Evolutionary conservation across 75 land plant species (phyloP).

Genomic region (Adiantum capillusveneris): DNA sequence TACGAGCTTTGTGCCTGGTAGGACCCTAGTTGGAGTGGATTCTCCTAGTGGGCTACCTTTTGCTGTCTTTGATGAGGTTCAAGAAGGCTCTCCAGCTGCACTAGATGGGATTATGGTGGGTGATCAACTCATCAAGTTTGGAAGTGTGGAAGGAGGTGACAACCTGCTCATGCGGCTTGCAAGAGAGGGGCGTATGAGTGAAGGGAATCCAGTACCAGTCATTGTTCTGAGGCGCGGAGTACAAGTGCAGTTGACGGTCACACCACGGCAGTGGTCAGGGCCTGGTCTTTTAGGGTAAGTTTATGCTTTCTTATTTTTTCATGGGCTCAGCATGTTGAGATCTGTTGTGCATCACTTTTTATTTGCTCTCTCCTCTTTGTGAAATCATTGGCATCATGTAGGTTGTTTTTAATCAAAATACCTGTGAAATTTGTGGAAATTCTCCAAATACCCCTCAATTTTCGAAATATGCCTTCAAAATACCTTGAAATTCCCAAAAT

Average conservation of each 20-base stretch:
- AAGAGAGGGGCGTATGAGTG: slow-evolving; percentile 57
- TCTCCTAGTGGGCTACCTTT: slow-evolving; percentile 43
- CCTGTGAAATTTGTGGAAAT: too few species aligned
- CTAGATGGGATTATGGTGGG: slow-evolving; percentile 76
- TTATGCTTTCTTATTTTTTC: too few species aligned
- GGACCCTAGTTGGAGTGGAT: slow-evolving; percentile 46
- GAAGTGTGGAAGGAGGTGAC: slow-evolving; percentile 65
- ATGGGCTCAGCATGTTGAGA: too few species aligned
- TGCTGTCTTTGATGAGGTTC: slow-evolving; percentile 84
- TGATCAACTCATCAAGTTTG: slow-evolving; percentile 86
- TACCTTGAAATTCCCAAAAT: too few species aligned
- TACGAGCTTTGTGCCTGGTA: neutral
- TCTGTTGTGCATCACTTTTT: too few species aligned
- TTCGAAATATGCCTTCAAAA: too few species aligned
- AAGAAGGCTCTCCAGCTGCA: slow-evolving; percentile 82
- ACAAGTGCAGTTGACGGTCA: slow-evolving; percentile 45
- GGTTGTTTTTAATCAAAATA: too few species aligned
- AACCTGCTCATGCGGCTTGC: slow-evolving; percentile 54
- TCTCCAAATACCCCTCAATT: too few species aligned
- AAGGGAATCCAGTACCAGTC: slow-evolving; percentile 42
- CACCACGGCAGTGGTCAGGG: slow-evolving; percentile 86
- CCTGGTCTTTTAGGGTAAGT: slow-evolving; percentile 84
- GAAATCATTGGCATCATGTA: too few species aligned
- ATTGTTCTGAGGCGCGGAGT: slow-evolving; percentile 73
- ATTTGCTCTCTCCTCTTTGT: too few species aligned